A percentile compares a stretch with the other conserved stretches of the same genome.
phyloP scores from a whole-genome alignment of 495 filamentous ascomycete genomes.

The Xylaria palmicola region DNA sequence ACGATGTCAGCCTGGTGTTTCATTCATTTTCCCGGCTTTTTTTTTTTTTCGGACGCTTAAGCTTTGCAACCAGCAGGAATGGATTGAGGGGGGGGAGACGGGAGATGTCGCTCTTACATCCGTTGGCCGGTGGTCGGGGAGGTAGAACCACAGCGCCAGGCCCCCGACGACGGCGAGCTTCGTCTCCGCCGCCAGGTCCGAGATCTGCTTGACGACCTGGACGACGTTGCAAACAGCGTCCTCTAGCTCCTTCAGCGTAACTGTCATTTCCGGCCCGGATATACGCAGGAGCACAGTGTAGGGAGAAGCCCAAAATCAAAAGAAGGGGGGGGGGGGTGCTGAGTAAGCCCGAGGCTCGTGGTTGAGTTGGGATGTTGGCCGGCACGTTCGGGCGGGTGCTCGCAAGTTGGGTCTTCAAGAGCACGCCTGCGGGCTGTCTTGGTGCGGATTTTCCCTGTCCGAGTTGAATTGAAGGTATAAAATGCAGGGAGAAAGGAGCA shows the following conservation, averaged over 20 bases:
- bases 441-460: background rate
- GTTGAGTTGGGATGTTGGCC: too few relatives aligned
- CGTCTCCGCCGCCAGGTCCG: conserved; percentile 23
- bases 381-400: too few relatives aligned
- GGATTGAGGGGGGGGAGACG: background rate
- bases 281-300: background rate
- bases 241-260: conserved; percentile 21
- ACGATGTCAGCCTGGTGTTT: background rate
- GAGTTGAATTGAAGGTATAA: background rate
- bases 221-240: conserved; percentile 26
- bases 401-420: too few relatives aligned
- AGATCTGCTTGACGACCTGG: conserved; percentile 28
- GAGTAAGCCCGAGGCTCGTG: too few relatives aligned
- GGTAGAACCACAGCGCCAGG: conserved; percentile 27
- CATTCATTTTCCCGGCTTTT: too few relatives aligned
- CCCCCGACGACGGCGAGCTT: conserved; percentile 26
- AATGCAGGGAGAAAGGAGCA: too few relatives aligned
- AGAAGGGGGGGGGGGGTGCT: too few relatives aligned
- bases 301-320: background rate
- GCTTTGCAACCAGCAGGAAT: too few relatives aligned
- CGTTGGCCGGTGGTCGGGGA: conserved; percentile 23
- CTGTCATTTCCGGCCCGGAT: background rate
- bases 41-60: too few relatives aligned
- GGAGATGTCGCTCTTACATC: conserved; percentile 17
- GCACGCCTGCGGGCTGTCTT: background rate